These are phyloP conservation scores for Exserohilum rostratum DNA, from an alignment of 2,329 filamentous ascomycete species.

Conservation along the genomic window DNA sequence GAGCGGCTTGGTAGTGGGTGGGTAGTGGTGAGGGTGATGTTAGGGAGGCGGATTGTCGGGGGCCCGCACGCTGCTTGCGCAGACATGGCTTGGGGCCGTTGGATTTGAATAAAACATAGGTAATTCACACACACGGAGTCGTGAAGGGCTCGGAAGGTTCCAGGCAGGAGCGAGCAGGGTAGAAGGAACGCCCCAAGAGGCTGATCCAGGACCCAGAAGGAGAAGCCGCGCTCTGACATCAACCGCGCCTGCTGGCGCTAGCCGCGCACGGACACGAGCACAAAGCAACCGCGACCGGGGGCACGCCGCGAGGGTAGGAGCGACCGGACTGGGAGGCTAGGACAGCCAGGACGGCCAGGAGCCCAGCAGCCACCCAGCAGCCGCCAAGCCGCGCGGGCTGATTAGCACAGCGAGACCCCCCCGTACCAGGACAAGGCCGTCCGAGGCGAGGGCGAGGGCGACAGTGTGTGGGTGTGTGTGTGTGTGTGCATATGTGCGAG, in stretches of 20 bases:
- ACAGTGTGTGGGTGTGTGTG: background rate
- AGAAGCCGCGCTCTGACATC: conserved; percentile 47
- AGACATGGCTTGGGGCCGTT: conserved; percentile 47
- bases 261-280: conserved; percentile 25
- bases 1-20: conserved; percentile 20
- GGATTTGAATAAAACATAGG: conserved; percentile 48
- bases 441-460: background rate
- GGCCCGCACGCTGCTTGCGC: conserved; percentile 38
- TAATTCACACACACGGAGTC: conserved; percentile 44
- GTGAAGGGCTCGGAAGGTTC: conserved; percentile 47
- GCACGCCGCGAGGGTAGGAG: conserved; percentile 6
- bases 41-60: conserved; percentile 2
- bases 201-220: conserved; percentile 50
- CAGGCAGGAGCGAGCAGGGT: conserved; percentile 36
- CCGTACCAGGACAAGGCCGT: background rate
- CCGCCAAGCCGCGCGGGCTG: conserved; percentile 13
- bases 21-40: conserved; percentile 8
- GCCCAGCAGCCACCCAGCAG: conserved; percentile 4
- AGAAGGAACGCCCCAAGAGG: conserved; percentile 41
- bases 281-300: conserved; percentile 30
- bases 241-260: conserved; percentile 39
- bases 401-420: background rate
- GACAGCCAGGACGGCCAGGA: too few relatives aligned
- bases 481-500: background rate
- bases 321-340: conserved; percentile 5